Conservation (phyloP, 2,329 filamentous ascomycete species). For the Beauveria caledonica region DNA sequence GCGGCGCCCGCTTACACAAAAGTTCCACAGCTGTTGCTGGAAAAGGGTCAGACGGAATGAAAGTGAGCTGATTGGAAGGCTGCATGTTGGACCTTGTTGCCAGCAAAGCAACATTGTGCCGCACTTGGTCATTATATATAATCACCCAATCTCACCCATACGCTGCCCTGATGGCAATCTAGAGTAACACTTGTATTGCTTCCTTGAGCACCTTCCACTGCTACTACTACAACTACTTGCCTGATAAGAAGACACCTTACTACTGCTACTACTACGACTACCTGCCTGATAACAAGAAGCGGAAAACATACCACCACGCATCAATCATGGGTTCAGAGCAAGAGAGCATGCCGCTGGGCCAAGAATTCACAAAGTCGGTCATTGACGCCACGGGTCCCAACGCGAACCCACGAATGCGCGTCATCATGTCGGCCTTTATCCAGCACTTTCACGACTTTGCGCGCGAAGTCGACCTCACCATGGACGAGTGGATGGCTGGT, state of each 20-base stretch:
- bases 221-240: too few species aligned
- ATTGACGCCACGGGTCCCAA: constrained; percentile 67
- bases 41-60: neutral
- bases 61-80: constrained; percentile 6
- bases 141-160: neutral
- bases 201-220: too few species aligned
- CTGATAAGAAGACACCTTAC: too few species aligned
- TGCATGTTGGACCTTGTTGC: too few species aligned
- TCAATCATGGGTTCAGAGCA: constrained; percentile 6
- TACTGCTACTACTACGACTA: too few species aligned
- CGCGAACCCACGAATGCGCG: constrained; percentile 57
- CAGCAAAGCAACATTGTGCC: too few species aligned
- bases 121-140: neutral
- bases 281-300: too few species aligned
- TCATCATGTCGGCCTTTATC: constrained; percentile 61
- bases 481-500: constrained; percentile 71
- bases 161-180: too few species aligned
- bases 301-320: neutral
- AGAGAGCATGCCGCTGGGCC: constrained; percentile 22
- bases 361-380: constrained; percentile 62
- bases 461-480: constrained; percentile 68
- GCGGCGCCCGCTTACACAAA: neutral
- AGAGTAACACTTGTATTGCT: neutral
- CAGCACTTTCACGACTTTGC: constrained; percentile 74
- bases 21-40: neutral